Base-by-base conservation (phyloP, 192 early-diverging fungal genomes). In the Coemansia sp. region DNA sequence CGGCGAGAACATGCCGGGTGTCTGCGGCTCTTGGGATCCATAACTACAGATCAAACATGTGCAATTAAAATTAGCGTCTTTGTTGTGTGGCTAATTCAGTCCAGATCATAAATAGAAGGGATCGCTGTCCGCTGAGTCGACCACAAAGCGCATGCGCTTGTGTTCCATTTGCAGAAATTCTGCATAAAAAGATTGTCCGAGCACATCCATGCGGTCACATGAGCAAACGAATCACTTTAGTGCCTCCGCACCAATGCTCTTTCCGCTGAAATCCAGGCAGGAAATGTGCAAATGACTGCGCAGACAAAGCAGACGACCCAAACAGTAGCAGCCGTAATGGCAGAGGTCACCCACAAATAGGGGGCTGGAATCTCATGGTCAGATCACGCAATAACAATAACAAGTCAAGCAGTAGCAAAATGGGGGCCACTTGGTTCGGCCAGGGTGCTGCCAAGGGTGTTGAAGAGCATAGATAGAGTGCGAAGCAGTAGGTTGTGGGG, bases 1-100 rank as follows among this genome's bases (percentile, higher is more conserved):
- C n/a, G 88, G 86, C 46, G 87, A 84, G 46, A 90, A 90, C 75
- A 90, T 88, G 17, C 80, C 84, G 0, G 88, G 88, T n/a, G 86
- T 88, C 9, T 73, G 73, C 6, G 86, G 88, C 38, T 73, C 70
- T 48, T 74, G 83, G 0, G 68, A 28, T 25, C 54, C 57, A 17
- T 51, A 3, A 25, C 63, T 69, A 73, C 56, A 60, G 40, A 42
- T 42, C 40, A 42, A 42, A n/a, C 15, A 3, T 15, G 18, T 28
- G 28, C 55, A 37, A 12, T 37, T 37, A 20, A n/a, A 28, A 36
- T 56, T 36, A 37, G 55, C 7, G 26, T 20, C 17, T 15, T 56
- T 28, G 55, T 9, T 18, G 55, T 20, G 55, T 26, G 55, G 28
- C 28, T 36, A n/a, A 28, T 20, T 37, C 28, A 28, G 36, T 56